Conservation (phyloP, 306 rosid genomes). For the Rosa lucieae region DNA sequence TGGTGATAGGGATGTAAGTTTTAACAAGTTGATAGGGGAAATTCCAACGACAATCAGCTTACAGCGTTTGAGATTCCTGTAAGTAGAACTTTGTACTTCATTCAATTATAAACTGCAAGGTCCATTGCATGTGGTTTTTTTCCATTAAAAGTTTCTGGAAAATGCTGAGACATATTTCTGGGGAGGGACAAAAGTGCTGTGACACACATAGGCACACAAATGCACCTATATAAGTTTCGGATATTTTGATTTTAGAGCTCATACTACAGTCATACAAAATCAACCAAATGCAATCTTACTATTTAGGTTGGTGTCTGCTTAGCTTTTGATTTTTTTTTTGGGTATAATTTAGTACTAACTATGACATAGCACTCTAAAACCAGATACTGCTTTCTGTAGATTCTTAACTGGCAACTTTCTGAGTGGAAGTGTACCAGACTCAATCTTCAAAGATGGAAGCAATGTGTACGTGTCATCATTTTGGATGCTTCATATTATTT, state of each 20-base stretch:
- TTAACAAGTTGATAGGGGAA: slow-evolving; percentile 75
- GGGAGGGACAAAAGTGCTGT: not conserved
- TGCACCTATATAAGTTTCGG: not conserved
- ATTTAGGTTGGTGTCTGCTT: not conserved
- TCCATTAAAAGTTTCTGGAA: not conserved
- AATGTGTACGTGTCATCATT: slow-evolving; percentile 57
- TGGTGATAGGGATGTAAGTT: slow-evolving; percentile 77
- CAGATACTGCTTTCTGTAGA: slow-evolving; percentile 41
- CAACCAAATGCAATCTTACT: not conserved
- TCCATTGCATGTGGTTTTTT: not conserved
- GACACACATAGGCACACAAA: not conserved
- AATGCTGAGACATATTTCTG: slow-evolving; percentile 5
- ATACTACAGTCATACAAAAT: not conserved
- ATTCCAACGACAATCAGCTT: slow-evolving; percentile 44
- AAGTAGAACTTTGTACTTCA: slow-evolving; percentile 30
- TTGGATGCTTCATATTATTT: slow-evolving; percentile 19
- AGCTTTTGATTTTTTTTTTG: not conserved
- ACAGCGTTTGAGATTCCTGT: slow-evolving; percentile 56
- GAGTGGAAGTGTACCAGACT: slow-evolving; percentile 61
- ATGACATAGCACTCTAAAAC: slow-evolving; percentile 13
- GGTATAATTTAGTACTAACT: not conserved
- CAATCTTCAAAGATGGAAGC: slow-evolving; percentile 66
- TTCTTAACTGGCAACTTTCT: slow-evolving; percentile 71
- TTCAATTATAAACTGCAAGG: not conserved
- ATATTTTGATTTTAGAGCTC: not conserved